Evolutionary conservation across 1,139 yeast genomes (phyloP), one percentile per base, ranked within the genome.

Genomic region (Debaryomyces udenii): DNA sequence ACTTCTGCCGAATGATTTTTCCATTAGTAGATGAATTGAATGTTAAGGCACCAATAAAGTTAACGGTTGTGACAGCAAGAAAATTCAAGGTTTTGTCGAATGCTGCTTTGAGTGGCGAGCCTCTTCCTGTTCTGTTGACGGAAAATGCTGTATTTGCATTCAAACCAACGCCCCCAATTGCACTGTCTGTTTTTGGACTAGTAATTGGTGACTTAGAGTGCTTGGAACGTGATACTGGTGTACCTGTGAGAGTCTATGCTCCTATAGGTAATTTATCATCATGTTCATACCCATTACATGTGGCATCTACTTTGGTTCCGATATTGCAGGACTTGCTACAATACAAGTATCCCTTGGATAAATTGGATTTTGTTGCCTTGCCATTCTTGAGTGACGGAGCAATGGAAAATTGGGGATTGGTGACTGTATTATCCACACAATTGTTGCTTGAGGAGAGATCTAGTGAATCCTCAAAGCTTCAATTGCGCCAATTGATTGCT

Each of bases 381-480:
- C 93, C 93, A 5, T 83, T 81, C 51, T 68, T 86, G 44, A 71
- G 80, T 26, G 91, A 85, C 57, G 86, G 87, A 44, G 93, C 87
- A 3, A 86, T 84, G 83, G 94, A 86, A 56, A 84, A 85, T 55
- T 82, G 86, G 79, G 86, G 88, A 3, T 63, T 83, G 64, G 71
- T 85, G 26, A 76, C 84, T 2, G 70, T 83, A 6, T 74, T 81
- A 43, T 72, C 78, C 37, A 68, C 71, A 36, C 82, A 78, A 47
- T 53, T 82, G 9, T 57, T 81, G 14, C 47, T 77, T 16, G 62
- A 68, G 36, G 70, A 66, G 10, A 55, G 58, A 26, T 47, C 57
- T 2, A 46, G 55, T 3, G 45, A 43, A 3, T 50, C 4, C 38
- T 43, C 50, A 9, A 57, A 58, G 32, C 49, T 47, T 22, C 68